Evolutionary conservation across 1,284 basidiomycete species (phyloP).

Genomic region (Cutaneotrichosporon sp.): DNA sequence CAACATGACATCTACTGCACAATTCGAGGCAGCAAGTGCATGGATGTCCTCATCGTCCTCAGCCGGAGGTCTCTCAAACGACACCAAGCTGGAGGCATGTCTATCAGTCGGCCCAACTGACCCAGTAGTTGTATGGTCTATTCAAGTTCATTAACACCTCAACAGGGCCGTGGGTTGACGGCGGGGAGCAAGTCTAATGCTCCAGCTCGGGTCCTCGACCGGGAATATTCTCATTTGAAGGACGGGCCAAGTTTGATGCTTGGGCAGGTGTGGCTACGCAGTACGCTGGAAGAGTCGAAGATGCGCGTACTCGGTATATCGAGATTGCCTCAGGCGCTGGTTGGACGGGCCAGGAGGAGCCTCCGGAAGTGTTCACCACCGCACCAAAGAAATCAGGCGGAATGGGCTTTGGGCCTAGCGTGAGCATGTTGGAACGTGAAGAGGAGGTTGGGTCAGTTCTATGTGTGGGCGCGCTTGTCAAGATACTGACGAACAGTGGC

Average conservation of each 20-base stretch:
- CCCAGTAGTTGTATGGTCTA: conserved; percentile 71
- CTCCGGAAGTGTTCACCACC: conserved; percentile 1
- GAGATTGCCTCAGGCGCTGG: conserved; percentile 64
- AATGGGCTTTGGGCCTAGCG: conserved; percentile 51
- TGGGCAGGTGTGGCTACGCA: conserved; percentile 60
- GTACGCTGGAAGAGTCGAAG: conserved; percentile 49
- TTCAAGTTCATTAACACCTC: conserved; percentile 66
- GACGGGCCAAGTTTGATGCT: conserved; percentile 82
- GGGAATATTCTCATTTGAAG: conserved; percentile 72
- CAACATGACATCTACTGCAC: neutral
- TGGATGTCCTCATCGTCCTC: conserved; percentile 34
- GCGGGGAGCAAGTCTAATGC: no score
- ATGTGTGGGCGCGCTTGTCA: neutral
- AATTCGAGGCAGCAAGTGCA: conserved; percentile 29
- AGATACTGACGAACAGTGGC: neutral
- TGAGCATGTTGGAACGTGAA: conserved; percentile 57
- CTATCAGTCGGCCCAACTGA: neutral
- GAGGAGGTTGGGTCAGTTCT: conserved; percentile 21
- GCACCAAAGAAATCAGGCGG: conserved; percentile 20
- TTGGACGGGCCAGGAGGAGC: conserved; percentile 51
- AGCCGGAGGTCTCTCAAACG: conserved; percentile 32
- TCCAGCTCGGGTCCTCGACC: conserved; percentile 61
- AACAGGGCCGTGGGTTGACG: conserved; percentile 27
- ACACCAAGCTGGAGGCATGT: conserved; percentile 39
- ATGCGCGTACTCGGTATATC: conserved; percentile 57